Base-by-base conservation (phyloP, 2,329 filamentous ascomycete genomes). In the Coleophoma cylindrospora region DNA sequence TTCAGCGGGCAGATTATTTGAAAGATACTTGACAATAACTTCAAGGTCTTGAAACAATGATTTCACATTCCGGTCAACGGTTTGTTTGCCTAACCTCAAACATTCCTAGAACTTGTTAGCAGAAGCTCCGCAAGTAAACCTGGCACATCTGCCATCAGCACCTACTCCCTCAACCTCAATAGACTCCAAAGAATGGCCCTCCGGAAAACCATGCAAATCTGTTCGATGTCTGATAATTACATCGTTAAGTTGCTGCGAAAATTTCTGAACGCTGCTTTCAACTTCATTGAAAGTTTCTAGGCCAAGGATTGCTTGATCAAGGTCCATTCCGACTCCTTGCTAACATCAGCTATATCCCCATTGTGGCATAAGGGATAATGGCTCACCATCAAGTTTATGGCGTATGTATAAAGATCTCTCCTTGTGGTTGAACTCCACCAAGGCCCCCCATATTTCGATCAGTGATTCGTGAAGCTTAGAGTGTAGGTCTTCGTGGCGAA, bases 401-500 rank as follows among this genome's bases (percentile, higher is more conserved):
- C 8, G 21, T 14, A 44, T 44, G 21, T 44, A 11, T 13, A 44
- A 12, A n/a, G 15, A 15, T 27, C 41, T n/a, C 5, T 33, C 21
- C 19, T 79, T 71, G 1, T 73, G 66, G 60, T 92, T 81, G 15
- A 91, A 68, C 1, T 74, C 68, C 12, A 95, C 71, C 40, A 92
- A 71, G 0, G 76, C 72, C 51, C 79, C 79, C 89, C 91, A 96
- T n/a, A 84, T 77, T 49, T 75, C 74, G 40, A 81, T 78, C 37
- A 94, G 77, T 9, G 81, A 79, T 38, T 86, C 79, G 50, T 83
- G 78, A 19, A 94, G 77, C 17, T 79, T 75, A 2, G 78, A 75
- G 54, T 84, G 84, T 50, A 95, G 71, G 59, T 84, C 81, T 22
- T 81, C 81, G 2, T 81, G 77, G 54, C 85, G 80, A 41, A 81